Evolutionary conservation across 257 asterid genomes (phyloP).

Genomic region (Solanum ossicruentum): DNA sequence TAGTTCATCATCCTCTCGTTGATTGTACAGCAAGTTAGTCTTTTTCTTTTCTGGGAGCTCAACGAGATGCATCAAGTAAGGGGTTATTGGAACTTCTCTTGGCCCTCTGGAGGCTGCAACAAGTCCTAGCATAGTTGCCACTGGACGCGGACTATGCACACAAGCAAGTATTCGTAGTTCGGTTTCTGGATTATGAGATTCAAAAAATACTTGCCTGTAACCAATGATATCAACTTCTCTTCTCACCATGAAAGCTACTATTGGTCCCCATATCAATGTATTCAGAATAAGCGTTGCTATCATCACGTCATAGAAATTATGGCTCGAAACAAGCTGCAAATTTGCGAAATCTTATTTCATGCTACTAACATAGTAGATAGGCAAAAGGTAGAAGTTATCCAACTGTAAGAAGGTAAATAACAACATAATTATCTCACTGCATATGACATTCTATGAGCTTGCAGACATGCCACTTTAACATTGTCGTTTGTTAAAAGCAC

Average conservation of each 20-base stretch:
- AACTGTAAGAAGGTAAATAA: background rate
- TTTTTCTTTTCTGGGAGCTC: constrained; percentile 79
- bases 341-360: background rate
- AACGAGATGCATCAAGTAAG: constrained; percentile 79
- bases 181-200: constrained; percentile 53
- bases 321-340: constrained; percentile 56
- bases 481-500: background rate
- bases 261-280: constrained; percentile 81
- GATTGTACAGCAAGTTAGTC: constrained; percentile 57
- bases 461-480: background rate
- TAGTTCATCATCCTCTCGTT: constrained; percentile 71
- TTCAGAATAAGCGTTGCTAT: constrained; percentile 60
- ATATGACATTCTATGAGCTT: background rate
- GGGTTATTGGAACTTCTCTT: constrained; percentile 45
- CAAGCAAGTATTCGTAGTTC: constrained; percentile 72
- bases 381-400: background rate
- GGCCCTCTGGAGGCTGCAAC: constrained; percentile 64
- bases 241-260: constrained; percentile 68
- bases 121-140: constrained; percentile 69
- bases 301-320: constrained; percentile 60
- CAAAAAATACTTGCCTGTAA: constrained; percentile 54
- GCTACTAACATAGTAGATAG: background rate
- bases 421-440: background rate
- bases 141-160: constrained; percentile 86
- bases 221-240: constrained; percentile 64